Evolutionary conservation across 2,329 filamentous ascomycete species (phyloP).

Genomic region (Fusarium miscanthi): DNA sequence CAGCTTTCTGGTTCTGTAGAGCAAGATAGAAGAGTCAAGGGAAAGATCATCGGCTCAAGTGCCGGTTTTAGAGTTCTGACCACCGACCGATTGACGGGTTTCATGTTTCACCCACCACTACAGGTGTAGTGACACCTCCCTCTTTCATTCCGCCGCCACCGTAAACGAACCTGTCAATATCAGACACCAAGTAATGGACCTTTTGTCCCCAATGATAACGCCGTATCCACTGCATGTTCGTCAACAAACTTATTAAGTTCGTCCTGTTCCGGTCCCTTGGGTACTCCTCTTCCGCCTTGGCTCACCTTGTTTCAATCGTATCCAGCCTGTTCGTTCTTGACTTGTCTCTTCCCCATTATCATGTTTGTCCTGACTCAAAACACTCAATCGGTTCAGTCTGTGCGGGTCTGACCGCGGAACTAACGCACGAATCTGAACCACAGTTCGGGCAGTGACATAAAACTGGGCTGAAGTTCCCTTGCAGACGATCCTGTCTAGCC

Average conservation of each 20-base stretch:
- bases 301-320: background rate
- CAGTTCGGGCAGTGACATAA: background rate
- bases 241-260: background rate
- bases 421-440: background rate
- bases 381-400: background rate
- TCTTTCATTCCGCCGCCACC: background rate
- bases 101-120: background rate
- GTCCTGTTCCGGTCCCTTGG: background rate
- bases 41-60: background rate
- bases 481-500: background rate
- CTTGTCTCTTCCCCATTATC: background rate
- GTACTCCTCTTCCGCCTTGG: background rate
- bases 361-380: background rate
- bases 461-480: background rate
- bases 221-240: background rate
- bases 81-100: background rate
- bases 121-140: background rate
- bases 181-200: background rate
- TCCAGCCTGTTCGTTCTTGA: background rate
- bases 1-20: background rate
- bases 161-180: background rate
- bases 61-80: background rate
- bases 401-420: conserved; percentile 4
- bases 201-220: background rate
- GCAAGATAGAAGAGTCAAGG: too few relatives aligned